Evolutionary conservation across 2,329 filamentous ascomycete species (phyloP).

Genomic region (Alternaria atra): DNA sequence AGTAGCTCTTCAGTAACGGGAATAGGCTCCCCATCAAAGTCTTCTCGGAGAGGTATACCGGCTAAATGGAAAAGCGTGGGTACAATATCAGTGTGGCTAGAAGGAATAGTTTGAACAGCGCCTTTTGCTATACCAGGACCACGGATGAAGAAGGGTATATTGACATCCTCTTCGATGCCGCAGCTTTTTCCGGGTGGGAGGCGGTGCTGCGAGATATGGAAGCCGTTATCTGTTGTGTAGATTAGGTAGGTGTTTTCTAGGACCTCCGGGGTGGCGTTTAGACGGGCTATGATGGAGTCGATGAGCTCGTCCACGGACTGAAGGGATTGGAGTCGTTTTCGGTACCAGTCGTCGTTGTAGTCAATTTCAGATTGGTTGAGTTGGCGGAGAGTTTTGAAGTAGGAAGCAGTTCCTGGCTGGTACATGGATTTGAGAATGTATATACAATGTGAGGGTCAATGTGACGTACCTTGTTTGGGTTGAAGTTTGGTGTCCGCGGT

Average conservation of each 20-base stretch:
- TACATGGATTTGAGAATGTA: neutral
- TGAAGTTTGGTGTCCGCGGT: conserved; percentile 72
- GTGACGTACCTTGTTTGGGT: conserved; percentile 60
- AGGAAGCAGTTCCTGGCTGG: conserved; percentile 28
- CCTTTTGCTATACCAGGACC: conserved; percentile 49
- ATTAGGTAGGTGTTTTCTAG: conserved; percentile 60
- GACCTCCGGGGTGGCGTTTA: conserved; percentile 52
- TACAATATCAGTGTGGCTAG: conserved; percentile 53
- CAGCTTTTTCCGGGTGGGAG: conserved; percentile 54
- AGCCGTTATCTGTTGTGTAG: conserved; percentile 55
- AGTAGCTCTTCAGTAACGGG: conserved; percentile 36
- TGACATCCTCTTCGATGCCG: conserved; percentile 54
- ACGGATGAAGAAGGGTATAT: conserved; percentile 53
- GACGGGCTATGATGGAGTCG: conserved; percentile 54
- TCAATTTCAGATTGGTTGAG: conserved; percentile 59
- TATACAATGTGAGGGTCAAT: neutral
- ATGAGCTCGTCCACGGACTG: conserved; percentile 66
- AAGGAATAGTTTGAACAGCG: conserved; percentile 32
- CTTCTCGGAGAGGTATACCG: conserved; percentile 41
- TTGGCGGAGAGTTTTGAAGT: conserved; percentile 35
- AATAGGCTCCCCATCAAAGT: conserved; percentile 51
- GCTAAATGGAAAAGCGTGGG: conserved; percentile 51
- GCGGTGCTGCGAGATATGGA: conserved; percentile 54
- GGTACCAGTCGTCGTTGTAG: conserved; percentile 64
- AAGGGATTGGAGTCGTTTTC: conserved; percentile 59